phyloP scores from a whole-genome alignment of 1,284 basidiomycete genomes.

The Violaceomyces palustris region DNA sequence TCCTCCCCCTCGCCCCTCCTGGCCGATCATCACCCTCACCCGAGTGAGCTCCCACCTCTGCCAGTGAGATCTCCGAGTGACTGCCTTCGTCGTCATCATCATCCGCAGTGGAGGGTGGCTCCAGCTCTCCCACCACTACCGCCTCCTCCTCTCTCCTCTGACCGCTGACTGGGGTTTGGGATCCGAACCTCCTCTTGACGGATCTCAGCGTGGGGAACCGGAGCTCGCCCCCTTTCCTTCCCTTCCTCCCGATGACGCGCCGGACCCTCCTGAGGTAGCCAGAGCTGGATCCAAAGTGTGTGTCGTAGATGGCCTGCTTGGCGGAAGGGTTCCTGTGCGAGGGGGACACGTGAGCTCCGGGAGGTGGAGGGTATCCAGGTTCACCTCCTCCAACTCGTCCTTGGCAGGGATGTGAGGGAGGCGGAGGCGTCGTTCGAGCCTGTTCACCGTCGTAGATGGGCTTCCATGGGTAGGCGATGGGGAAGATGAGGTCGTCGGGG shows the following conservation, averaged over 20 bases:
- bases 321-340: constrained; percentile 36
- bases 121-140: neutral
- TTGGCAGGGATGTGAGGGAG: constrained; percentile 9
- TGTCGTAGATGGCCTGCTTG: constrained; percentile 42
- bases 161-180: constrained; percentile 5
- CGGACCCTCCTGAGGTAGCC: constrained; percentile 13
- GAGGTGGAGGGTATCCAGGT: no score
- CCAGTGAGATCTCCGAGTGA: no score
- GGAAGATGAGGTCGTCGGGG: constrained; percentile 21
- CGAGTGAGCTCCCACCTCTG: no score
- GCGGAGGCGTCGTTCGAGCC: no score
- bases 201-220: constrained; percentile 1
- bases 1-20: no score
- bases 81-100: no score
- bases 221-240: constrained; percentile 3
- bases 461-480: constrained; percentile 17
- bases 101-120: neutral
- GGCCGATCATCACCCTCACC: no score
- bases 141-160: neutral
- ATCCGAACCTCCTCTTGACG: constrained; percentile 1
- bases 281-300: constrained; percentile 32
- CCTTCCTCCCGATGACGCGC: constrained; percentile 10
- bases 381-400: no score
- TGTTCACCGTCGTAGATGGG: no score
- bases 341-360: constrained; percentile 19